A percentile compares a stretch with the other conserved stretches of the same genome.
Evolutionary conservation across 805 yeast genomes (phyloP).

Genomic region (Spathaspora passalidarum): DNA sequence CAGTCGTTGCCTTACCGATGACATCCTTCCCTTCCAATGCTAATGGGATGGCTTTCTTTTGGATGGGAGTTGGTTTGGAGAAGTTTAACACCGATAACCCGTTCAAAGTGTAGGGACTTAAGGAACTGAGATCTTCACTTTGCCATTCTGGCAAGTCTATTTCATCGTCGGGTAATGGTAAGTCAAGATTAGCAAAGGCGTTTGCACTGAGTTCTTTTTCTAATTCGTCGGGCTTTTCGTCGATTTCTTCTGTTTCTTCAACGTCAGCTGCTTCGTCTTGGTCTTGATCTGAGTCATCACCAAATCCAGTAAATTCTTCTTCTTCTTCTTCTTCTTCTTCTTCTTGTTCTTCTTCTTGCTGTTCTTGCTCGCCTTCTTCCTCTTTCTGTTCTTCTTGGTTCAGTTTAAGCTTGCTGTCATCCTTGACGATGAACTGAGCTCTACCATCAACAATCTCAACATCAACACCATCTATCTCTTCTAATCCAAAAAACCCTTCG

Average conservation of each 20-base stretch:
- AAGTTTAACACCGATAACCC: constrained; percentile 63
- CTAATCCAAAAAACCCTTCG: constrained; percentile 89
- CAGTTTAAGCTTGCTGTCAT: constrained; percentile 25
- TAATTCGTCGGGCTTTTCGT: constrained; percentile 1
- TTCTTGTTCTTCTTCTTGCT: constrained; percentile 15
- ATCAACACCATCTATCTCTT: constrained; percentile 90
- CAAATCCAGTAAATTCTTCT: constrained; percentile 26
- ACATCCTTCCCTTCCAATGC: constrained; percentile 75
- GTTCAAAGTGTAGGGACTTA: constrained; percentile 53
- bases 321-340: constrained; percentile 22
- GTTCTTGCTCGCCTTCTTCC: constrained; percentile 14
- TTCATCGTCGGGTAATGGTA: constrained; percentile 27
- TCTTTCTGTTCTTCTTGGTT: constrained; percentile 17
- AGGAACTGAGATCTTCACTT: constrained; percentile 33
- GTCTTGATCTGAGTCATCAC: constrained; percentile 19
- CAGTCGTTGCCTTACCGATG: constrained; percentile 95
- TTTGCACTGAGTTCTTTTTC: constrained; percentile 12
- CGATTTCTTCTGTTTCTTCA: constrained; percentile 5
- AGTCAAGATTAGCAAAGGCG: constrained; percentile 26
- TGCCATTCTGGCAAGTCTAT: constrained; percentile 64
- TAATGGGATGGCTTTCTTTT: constrained; percentile 67
- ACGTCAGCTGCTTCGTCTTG: constrained; percentile 13
- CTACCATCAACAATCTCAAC: constrained; percentile 71
- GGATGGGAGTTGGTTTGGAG: constrained; percentile 79
- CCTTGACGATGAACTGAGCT: constrained; percentile 49